A percentile compares a stretch with the other conserved stretches of the same genome.
phyloP scores from a whole-genome alignment of 2,329 filamentous ascomycete genomes.

The Sclerotinia nivalis region DNA sequence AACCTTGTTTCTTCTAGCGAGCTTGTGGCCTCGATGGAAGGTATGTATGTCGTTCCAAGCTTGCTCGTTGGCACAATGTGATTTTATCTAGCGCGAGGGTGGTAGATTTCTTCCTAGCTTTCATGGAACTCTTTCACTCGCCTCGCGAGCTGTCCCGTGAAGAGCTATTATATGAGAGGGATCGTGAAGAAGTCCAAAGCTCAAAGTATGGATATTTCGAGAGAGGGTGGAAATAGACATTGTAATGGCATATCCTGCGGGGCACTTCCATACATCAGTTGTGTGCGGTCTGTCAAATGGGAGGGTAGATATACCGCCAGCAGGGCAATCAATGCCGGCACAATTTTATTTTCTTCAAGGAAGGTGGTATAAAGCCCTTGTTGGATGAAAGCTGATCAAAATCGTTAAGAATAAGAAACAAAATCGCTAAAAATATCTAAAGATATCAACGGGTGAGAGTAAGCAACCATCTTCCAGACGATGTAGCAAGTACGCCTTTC shows the following conservation, averaged over 20 bases:
- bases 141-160: conserved; percentile 2
- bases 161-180: neutral
- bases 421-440: neutral
- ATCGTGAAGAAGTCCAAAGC: neutral
- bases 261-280: neutral
- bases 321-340: neutral
- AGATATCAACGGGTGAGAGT: neutral
- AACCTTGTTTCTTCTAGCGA: neutral
- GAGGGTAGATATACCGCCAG: neutral
- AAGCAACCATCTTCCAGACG: neutral
- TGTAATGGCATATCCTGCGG: neutral
- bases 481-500: neutral
- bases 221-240: neutral
- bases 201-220: neutral
- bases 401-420: neutral
- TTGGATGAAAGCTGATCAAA: neutral
- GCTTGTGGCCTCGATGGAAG: neutral
- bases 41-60: conserved; percentile 1
- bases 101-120: neutral
- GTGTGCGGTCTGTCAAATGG: neutral
- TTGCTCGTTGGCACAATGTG: conserved; percentile 1
- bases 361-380: neutral
- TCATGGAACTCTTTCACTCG: conserved; percentile 9
- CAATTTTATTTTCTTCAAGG: conserved; percentile 3
- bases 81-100: neutral